Evolutionary conservation across 192 early-diverging fungal species (phyloP).

Genomic region (Geosiphon pyriformis): DNA sequence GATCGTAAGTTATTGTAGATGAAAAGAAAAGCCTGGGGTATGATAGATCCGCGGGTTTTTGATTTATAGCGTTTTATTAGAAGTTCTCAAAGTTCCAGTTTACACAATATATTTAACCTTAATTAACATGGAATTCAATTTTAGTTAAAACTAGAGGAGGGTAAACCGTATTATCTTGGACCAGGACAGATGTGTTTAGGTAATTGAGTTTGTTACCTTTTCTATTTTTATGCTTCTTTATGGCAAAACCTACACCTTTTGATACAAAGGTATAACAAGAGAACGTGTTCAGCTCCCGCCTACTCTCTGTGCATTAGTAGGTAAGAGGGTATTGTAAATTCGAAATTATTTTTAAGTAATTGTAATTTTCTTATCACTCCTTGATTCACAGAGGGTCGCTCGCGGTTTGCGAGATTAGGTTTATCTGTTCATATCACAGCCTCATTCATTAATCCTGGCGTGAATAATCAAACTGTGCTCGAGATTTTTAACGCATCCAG

Average conservation of each 20-base stretch:
- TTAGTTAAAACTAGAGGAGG: slow-evolving; percentile 16
- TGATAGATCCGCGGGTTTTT: no score
- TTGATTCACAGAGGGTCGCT: slow-evolving; percentile 12
- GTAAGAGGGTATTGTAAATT: slow-evolving; percentile 5
- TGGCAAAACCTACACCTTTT: background rate
- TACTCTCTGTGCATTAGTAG: slow-evolving; percentile 18
- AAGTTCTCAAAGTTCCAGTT: no score
- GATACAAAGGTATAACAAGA: slow-evolving; percentile 16
- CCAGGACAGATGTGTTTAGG: slow-evolving; percentile 27
- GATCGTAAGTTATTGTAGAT: slow-evolving; percentile 15
- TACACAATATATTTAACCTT: no score
- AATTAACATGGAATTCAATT: no score
- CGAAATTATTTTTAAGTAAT: background rate
- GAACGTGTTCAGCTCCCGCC: slow-evolving; percentile 10
- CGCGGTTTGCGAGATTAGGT: slow-evolving; percentile 18
- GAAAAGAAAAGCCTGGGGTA: no score
- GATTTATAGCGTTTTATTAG: no score
- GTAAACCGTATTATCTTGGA: slow-evolving; percentile 14
- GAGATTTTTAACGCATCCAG: slow-evolving; percentile 27
- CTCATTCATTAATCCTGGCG: slow-evolving; percentile 20
- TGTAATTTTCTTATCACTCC: background rate
- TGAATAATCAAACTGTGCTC: slow-evolving; percentile 12
- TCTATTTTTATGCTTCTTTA: background rate
- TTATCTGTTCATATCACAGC: slow-evolving; percentile 22
- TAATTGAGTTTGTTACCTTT: background rate